These are phyloP conservation scores for Trichoderma sp. DNA, from an alignment of 2,329 filamentous ascomycete species.

Conservation along the genomic window DNA sequence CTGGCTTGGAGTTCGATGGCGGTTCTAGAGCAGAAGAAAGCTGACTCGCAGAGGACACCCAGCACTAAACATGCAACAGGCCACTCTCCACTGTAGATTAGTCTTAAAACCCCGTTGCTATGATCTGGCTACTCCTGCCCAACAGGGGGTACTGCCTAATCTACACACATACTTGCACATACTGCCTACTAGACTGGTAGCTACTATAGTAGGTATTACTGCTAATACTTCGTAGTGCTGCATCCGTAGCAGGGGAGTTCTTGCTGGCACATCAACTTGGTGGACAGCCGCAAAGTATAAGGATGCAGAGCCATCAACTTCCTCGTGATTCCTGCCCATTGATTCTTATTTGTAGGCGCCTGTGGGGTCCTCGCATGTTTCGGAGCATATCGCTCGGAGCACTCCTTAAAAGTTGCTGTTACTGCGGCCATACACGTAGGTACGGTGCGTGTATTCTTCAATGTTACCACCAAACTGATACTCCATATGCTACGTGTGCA, in stretches of 20 bases:
- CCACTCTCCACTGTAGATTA: not conserved
- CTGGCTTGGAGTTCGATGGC: not conserved
- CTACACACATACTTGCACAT: not conserved
- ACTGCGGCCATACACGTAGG: not conserved
- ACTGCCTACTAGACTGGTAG: too few species aligned
- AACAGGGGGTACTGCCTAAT: not conserved
- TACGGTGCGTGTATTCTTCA: not conserved
- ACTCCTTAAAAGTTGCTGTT: not conserved
- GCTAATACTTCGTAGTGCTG: not conserved
- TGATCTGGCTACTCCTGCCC: not conserved
- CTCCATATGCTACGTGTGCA: not conserved
- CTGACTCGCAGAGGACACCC: not conserved
- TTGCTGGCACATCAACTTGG: not conserved
- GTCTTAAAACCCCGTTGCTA: not conserved
- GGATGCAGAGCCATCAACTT: not conserved
- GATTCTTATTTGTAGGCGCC: not conserved
- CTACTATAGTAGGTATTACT: not conserved
- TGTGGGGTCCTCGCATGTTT: not conserved
- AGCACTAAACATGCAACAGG: constrained; percentile 14
- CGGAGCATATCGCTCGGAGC: not conserved
- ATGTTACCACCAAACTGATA: not conserved
- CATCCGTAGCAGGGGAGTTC: not conserved
- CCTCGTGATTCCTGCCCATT: not conserved
- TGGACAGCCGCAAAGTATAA: not conserved
- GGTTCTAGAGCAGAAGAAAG: not conserved